Base-by-base conservation (phyloP, 768 basidiomycete genomes). In the Suillus ampliporus region DNA sequence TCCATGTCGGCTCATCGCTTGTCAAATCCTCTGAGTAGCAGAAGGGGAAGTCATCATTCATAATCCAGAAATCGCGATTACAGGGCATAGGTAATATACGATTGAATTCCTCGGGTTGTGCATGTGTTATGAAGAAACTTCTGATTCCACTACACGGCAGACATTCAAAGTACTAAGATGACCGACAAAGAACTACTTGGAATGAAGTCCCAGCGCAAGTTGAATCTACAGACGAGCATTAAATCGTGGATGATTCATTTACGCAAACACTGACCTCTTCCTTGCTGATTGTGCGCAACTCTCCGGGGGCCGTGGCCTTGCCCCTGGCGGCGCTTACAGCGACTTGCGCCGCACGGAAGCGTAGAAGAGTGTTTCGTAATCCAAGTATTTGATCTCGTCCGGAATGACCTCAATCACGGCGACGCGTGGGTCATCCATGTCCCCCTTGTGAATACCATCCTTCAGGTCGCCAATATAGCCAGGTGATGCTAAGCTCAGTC, bases 391-490 rank as follows among this genome's bases (percentile, higher is more conserved):
- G 65, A 97, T 90, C 78, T 92, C 89, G 40, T 87, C 82, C 0
- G 94, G 92, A 58, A 89, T 75, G 59, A 97, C 84, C 72, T 93
- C 86, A 66, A 97, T 92, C 40, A 92, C 74, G 8, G 88, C 83
- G 4, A 97, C 83, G 28, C 95, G 86, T 1, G 94, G 92, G 66
- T 97, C 95, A 52, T 82, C 78, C 35, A 82, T 82, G 68, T 89
- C 86, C n/a, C 94, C 95, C 68, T 86, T 89, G 74, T 95, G 94
- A 7, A 90, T 77, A 19, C 91, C 92, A 66, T 97, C 94, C 37
- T 89, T 88, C 60, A 95, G 80, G 71, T 97, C 90, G 41, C 92
- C 93, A 68, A 96, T 96, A 83, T 93, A 97, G 0, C 89, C 90
- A n/a, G 10, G 83, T 73, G 37, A 85, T 80, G 3, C 90, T 92